phyloP scores from a whole-genome alignment of 495 filamentous ascomycete species.

The Ascodesmis nigricans region DNA sequence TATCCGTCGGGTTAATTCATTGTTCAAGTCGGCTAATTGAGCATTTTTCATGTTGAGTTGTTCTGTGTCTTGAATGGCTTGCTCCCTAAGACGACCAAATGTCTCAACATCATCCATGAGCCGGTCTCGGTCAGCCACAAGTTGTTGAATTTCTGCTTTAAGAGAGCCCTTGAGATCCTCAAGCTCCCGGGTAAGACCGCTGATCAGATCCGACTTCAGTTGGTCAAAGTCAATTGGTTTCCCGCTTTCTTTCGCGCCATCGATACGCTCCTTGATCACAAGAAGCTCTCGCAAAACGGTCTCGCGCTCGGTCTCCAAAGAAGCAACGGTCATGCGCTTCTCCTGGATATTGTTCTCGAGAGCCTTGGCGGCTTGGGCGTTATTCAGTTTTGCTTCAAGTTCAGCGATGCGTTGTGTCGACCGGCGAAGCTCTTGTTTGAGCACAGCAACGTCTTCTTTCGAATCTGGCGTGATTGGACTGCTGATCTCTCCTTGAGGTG shows the following conservation, averaged over 20 bases:
- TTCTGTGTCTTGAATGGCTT: conserved; percentile 85
- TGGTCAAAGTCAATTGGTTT: conserved; percentile 49
- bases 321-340: conserved; percentile 91
- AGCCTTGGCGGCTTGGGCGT: conserved; percentile 52
- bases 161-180: conserved; percentile 67
- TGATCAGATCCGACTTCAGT: conserved; percentile 63
- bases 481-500: conserved; percentile 37
- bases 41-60: conserved; percentile 81
- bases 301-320: conserved; percentile 81
- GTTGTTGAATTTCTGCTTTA: conserved; percentile 54
- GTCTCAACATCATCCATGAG: conserved; percentile 60
- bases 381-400: conserved; percentile 47
- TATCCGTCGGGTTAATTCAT: conserved; percentile 79
- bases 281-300: conserved; percentile 83
- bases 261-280: conserved; percentile 54
- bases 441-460: conserved; percentile 46
- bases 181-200: conserved; percentile 69
- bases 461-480: conserved; percentile 48
- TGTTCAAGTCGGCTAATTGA: conserved; percentile 82
- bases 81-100: conserved; percentile 62
- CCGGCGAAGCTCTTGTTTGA: conserved; percentile 57
- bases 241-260: conserved; percentile 40
- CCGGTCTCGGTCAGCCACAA: conserved; percentile 62
- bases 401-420: conserved; percentile 65
- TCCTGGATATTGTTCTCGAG: conserved; percentile 72